Percentiles rank a stretch among this genome's conserved stretches.
These are phyloP conservation scores for Colletotrichum simmondsii DNA, from an alignment of 2,329 filamentous ascomycete genomes.

Conservation along the genomic window DNA sequence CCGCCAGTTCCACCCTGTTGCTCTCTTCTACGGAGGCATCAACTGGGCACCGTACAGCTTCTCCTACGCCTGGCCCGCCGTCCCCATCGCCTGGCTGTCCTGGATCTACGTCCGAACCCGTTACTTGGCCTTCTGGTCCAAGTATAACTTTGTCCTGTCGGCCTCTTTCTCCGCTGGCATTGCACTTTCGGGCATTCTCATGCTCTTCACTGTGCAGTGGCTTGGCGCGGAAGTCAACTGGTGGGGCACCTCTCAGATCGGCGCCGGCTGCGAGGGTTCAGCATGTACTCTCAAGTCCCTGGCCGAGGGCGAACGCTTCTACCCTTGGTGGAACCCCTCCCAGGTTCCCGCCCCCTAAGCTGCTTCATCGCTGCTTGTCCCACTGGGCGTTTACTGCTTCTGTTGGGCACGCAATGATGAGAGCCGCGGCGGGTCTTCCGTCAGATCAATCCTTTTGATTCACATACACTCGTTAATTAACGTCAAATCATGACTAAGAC, in stretches of 20 bases:
- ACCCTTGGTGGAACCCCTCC: slow-evolving; percentile 43
- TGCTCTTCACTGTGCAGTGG: slow-evolving; percentile 44
- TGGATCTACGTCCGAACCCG: slow-evolving; percentile 46
- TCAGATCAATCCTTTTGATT: neutral
- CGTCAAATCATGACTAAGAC: neutral
- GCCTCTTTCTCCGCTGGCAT: slow-evolving; percentile 45
- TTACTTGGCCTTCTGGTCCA: slow-evolving; percentile 50
- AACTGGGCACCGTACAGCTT: slow-evolving; percentile 58
- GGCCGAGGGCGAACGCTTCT: slow-evolving; percentile 49
- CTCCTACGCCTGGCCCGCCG: slow-evolving; percentile 36
- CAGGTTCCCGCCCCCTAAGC: slow-evolving; percentile 28
- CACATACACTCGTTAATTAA: neutral
- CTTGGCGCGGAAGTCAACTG: slow-evolving; percentile 39
- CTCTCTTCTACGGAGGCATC: slow-evolving; percentile 58
- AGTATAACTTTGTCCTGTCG: slow-evolving; percentile 50
- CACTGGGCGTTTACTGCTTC: slow-evolving; percentile 17
- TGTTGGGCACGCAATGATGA: slow-evolving; percentile 20
- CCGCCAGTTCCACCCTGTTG: slow-evolving; percentile 60
- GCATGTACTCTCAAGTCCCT: slow-evolving; percentile 38
- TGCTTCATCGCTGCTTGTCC: slow-evolving; percentile 14
- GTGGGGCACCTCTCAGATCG: slow-evolving; percentile 42
- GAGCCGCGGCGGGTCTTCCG: neutral
- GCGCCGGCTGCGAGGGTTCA: slow-evolving; percentile 38
- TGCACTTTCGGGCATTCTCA: slow-evolving; percentile 45
- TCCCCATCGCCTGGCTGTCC: slow-evolving; percentile 36